Evolutionary conservation across 192 early-diverging fungal species (phyloP).

Genomic region (Anaeromyces robustus): DNA sequence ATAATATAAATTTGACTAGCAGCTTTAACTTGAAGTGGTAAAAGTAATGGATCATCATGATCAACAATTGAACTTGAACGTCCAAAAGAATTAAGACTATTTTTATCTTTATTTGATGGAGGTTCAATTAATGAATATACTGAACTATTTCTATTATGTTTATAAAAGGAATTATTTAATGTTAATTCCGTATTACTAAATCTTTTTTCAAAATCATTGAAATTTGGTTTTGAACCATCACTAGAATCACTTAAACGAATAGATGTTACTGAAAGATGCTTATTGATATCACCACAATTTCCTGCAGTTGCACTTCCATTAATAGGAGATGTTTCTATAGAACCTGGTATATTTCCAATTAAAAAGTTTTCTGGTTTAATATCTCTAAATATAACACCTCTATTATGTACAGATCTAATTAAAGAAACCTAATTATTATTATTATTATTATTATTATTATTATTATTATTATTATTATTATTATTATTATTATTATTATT

Average conservation of each 20-base stretch:
- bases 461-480: no score
- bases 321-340: neutral
- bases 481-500: no score
- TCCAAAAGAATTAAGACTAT: neutral
- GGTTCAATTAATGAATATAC: neutral
- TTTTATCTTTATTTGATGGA: neutral
- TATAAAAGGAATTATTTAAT: neutral
- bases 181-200: neutral
- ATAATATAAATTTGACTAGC: conserved; percentile 73
- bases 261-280: neutral
- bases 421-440: neutral
- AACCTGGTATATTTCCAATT: neutral
- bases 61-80: neutral
- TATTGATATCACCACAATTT: neutral
- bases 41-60: neutral
- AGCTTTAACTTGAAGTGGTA: conserved; percentile 27
- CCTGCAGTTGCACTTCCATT: neutral
- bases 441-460: no score
- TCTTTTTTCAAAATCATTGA: neutral
- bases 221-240: neutral
- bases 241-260: neutral
- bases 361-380: neutral
- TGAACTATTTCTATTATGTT: neutral
- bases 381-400: neutral
- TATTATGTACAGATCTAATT: neutral